Evolutionary conservation across 352 stramenopile species (phyloP), one percentile per base, ranked within the genome.

Genomic region (Blastocystis sp.): DNA sequence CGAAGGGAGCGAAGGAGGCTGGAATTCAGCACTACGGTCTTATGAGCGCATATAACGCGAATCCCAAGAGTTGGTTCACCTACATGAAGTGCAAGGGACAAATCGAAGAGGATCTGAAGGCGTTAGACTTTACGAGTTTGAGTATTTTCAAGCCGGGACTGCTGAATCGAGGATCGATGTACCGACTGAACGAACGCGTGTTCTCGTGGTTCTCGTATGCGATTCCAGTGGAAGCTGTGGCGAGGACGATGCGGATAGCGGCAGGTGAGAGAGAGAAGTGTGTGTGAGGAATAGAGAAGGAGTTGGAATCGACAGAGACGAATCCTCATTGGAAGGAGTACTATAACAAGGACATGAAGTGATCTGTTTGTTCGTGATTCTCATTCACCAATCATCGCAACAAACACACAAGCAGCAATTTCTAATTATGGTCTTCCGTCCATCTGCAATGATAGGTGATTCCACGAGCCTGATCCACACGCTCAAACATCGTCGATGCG

Each of bases 381-480:
- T n/a, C n/a, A n/a, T n/a, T n/a, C n/a, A n/a, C n/a, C n/a, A n/a
- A n/a, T 51, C 16, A 51, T 51, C 7, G 16, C n/a, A n/a, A 14
- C 51, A 54, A 54, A 18, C 24, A 59, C 51, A 59, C 7, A 59
- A 59, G 51, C 61, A 72, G 61, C 61, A 72, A 72, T 72, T 46
- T n/a, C n/a, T n/a, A 72, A 29, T 72, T 48, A 72, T 72, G 61
- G 2, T 76, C 64, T 44, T 76, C 53, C 3, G 64, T 76, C 64
- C 64, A 76, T 36, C 42, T 34, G 48, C 64, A 76, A 27, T 76
- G 64, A 36, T 76, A 76, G 29, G 18, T 76, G 32, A 76, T 76
- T 54, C 64, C 64, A 44, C 64, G 64, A 38, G 64, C 7, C 38
- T 29, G 27, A 36, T 76, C 64, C 1, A n/a, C 53, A 4, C 64